phyloP scores from a whole-genome alignment of 345 rosid species.

The Capsella bursapastoris region DNA sequence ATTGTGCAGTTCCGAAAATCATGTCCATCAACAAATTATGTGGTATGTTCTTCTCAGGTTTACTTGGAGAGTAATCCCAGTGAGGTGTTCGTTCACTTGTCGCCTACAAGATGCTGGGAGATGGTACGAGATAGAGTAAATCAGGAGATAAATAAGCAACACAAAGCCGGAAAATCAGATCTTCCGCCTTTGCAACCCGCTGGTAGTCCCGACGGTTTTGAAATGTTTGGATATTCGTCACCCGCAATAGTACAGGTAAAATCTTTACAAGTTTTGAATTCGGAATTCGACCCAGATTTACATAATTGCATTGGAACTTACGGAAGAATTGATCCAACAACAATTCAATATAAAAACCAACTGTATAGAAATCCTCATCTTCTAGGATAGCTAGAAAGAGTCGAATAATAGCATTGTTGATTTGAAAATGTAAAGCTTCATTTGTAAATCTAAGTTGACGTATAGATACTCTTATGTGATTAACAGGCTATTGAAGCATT shows the following conservation, averaged over 20 bases:
- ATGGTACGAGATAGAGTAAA: conserved; percentile 95
- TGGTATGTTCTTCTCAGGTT: conserved; percentile 63
- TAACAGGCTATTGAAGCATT: conserved; percentile 86
- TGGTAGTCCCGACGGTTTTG: conserved; percentile 95
- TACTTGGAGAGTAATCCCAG: conserved; percentile 71
- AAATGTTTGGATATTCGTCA: conserved; percentile 95
- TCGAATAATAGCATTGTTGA: not conserved
- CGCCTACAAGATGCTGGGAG: conserved; percentile 96
- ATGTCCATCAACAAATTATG: conserved; percentile 5
- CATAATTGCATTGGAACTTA: conserved; percentile 9
- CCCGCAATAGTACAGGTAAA: conserved; percentile 93
- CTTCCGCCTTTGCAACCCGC: conserved; percentile 97
- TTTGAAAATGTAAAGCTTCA: conserved; percentile 3
- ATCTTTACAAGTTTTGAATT: conserved; percentile 12
- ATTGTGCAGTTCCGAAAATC: conserved; percentile 1
- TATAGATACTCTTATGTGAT: conserved; percentile 6
- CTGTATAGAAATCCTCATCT: not conserved
- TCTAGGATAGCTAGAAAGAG: not conserved
- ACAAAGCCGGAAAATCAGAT: conserved; percentile 70
- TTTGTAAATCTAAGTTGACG: conserved; percentile 19
- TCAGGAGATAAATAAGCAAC: conserved; percentile 87
- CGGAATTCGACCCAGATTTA: not conserved
- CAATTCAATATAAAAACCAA: not conserved
- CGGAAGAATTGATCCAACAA: not conserved
- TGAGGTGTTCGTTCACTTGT: conserved; percentile 85